Evolutionary conservation across 805 yeast genomes (phyloP), one percentile per base, ranked within the genome.

Genomic region (Yarrowia porcina): DNA sequence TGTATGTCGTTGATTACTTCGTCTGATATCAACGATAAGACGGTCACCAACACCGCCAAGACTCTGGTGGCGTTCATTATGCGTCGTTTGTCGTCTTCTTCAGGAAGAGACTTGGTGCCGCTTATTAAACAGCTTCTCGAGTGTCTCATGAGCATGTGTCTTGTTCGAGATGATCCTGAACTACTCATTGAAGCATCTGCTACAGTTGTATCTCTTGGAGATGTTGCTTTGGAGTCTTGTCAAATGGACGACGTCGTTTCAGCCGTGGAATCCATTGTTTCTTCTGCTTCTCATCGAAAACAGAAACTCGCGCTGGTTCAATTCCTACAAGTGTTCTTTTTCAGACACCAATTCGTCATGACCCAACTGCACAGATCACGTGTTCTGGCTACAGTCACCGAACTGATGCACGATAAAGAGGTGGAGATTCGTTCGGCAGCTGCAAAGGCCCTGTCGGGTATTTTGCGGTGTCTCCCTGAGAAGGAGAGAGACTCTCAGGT

Each of bases 151-250:
- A 77, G 80, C 17, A 74, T 90, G 50, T 82, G 85, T 59, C 81
- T 79, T 47, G 81, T 88, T 77, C 85, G 89, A 65, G 97, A 93
- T 65, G 89, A 89, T 13, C 88, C 96, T 67, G 89, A 88, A 54
- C 68, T 77, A 7, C 65, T 69, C 17, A 63, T 66, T 12, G 50
- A 68, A 12, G 88, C 93, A 0, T 77, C 82, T 1, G 68, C 73
- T 8, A 67, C 82, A 21, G 79, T 82, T 66, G 72, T 76, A 17
- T 70, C 75, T 28, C 70, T 87, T 4, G 83, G 86, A 0, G 75
- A 79, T 25, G 69, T 83, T 32, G 77, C 84, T 6, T 81, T 76
- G 65, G 74, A 81, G 39, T 70, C 74, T 15, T 75, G 73, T 64
- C 66, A 83, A 67, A 61, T 83, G 67, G 68, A 79, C 64, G 68